These are phyloP conservation scores for Prunus armeniaca DNA, from an alignment of 306 rosid genomes.

Conservation along the genomic window DNA sequence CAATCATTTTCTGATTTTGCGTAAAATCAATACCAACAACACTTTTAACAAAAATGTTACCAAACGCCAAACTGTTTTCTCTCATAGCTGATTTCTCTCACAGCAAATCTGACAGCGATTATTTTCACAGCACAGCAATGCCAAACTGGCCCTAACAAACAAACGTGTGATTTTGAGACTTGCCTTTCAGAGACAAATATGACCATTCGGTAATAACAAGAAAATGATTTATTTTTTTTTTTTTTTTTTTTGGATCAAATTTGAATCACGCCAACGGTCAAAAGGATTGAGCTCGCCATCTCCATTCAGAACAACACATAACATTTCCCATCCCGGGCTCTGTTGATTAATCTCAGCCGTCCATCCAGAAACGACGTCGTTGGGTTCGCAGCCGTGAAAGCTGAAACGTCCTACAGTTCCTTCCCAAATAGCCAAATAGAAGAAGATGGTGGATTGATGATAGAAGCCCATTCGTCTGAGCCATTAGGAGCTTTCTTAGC, in stretches of 20 bases:
- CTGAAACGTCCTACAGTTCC: background rate
- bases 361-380: background rate
- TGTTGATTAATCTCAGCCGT: background rate
- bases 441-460: background rate
- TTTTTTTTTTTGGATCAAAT: background rate
- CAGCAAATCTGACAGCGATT: too few species aligned
- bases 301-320: background rate
- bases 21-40: too few species aligned
- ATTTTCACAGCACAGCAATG: too few species aligned
- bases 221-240: background rate
- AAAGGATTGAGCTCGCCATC: background rate
- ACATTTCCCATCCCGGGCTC: background rate
- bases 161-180: too few species aligned
- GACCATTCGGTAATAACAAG: background rate
- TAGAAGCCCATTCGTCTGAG: background rate
- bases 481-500: background rate
- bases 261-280: background rate
- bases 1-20: too few species aligned
- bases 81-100: too few species aligned
- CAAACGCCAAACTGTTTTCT: too few species aligned
- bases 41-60: too few species aligned
- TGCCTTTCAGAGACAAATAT: background rate
- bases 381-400: background rate
- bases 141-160: too few species aligned
- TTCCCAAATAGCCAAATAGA: background rate